A percentile compares a stretch with the other conserved stretches of the same genome.
Conservation (phyloP, 768 basidiomycete genomes). For the Lentinus tigrinus region DNA sequence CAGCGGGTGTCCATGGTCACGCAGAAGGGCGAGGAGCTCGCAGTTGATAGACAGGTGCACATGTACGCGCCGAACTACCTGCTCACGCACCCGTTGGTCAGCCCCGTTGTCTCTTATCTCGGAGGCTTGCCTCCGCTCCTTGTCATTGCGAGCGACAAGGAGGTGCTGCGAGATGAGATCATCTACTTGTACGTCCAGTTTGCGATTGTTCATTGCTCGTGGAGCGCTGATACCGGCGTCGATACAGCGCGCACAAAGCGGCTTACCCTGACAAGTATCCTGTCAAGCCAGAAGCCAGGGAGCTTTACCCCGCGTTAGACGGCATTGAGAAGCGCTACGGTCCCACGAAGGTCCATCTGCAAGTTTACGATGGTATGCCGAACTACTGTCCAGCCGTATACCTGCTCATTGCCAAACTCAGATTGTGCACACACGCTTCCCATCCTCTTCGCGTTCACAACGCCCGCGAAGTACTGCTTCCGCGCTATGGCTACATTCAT, state of each 20-base stretch:
- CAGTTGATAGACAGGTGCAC: conserved; percentile 73
- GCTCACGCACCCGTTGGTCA: conserved; percentile 78
- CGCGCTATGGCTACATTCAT: conserved; percentile 73
- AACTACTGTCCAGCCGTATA: background rate
- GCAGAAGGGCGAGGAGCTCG: conserved; percentile 50
- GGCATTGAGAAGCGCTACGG: conserved; percentile 51
- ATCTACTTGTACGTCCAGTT: conserved; percentile 83
- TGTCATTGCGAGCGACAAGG: conserved; percentile 84
- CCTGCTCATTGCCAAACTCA: conserved; percentile 23
- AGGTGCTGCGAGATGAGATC: conserved; percentile 90
- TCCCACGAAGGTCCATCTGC: conserved; percentile 89
- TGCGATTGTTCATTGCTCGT: too few species aligned
- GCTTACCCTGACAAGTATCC: conserved; percentile 75
- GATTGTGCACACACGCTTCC: conserved; percentile 75
- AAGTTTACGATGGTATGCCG: conserved; percentile 81
- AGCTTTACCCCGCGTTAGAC: conserved; percentile 55
- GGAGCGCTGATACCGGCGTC: too few species aligned
- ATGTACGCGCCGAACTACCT: conserved; percentile 82
- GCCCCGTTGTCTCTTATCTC: conserved; percentile 76
- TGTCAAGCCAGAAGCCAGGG: conserved; percentile 41
- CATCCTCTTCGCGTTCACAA: conserved; percentile 72
- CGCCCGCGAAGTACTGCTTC: conserved; percentile 78
- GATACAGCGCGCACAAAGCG: conserved; percentile 81
- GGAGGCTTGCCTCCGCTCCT: conserved; percentile 89
- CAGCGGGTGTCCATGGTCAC: conserved; percentile 48